phyloP scores from a whole-genome alignment of 2,329 filamentous ascomycete genomes.

The Bertia moriformis region DNA sequence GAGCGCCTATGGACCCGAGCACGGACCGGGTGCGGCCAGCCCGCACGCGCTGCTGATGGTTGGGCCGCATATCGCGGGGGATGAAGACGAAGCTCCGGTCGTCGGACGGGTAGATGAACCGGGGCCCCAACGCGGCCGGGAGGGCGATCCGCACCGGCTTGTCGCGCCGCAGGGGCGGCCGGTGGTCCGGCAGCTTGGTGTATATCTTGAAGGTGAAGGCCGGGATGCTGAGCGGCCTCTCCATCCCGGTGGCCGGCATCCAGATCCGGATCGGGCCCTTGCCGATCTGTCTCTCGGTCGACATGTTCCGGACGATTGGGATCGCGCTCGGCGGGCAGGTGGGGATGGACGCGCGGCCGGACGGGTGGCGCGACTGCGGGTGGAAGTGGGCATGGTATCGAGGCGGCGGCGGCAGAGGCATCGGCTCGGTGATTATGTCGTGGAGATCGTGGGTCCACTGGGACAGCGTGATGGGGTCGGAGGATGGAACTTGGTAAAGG shows the following conservation, averaged over 20 bases:
- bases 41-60: slow-evolving; percentile 63
- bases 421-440: slow-evolving; percentile 43
- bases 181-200: slow-evolving; percentile 84
- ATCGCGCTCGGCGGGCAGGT: slow-evolving; percentile 42
- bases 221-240: slow-evolving; percentile 54
- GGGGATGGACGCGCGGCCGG: slow-evolving; percentile 35
- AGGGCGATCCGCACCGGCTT: slow-evolving; percentile 91
- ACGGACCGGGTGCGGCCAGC: slow-evolving; percentile 63
- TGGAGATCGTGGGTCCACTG: slow-evolving; percentile 94
- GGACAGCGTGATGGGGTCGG: slow-evolving; percentile 54
- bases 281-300: slow-evolving; percentile 68
- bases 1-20: slow-evolving; percentile 50
- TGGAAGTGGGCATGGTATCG: too few relatives aligned
- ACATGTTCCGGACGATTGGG: slow-evolving; percentile 64
- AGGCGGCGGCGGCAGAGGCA: too few relatives aligned
- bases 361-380: slow-evolving; percentile 23
- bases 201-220: slow-evolving; percentile 76
- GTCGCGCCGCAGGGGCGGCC: slow-evolving; percentile 82
- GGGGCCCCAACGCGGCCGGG: slow-evolving; percentile 60
- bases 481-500: too few relatives aligned
- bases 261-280: slow-evolving; percentile 75
- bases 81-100: slow-evolving; percentile 98
- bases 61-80: slow-evolving; percentile 79
- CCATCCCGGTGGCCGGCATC: slow-evolving; percentile 54
- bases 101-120: slow-evolving; percentile 79